Evolutionary conservation across 805 yeast genomes (phyloP), one percentile per base, ranked within the genome.

Genomic region (Candida hispaniensis): DNA sequence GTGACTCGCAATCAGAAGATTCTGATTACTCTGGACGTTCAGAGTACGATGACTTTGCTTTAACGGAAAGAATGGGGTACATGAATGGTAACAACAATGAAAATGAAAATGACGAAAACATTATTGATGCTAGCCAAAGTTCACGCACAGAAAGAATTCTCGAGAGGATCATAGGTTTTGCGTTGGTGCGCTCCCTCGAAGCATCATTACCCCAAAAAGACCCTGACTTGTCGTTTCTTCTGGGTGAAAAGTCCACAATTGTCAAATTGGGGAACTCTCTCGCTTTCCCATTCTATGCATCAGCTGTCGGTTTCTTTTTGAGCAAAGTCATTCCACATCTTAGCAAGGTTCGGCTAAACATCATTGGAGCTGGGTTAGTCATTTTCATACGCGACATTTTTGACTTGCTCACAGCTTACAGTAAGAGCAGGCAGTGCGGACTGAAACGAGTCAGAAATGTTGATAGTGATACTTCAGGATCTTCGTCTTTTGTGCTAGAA

Each of bases 301-400:
- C 28, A 8, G 28, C 36, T 18, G 12, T 32, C 18, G 36, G 36
- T 7, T 21, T 27, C n/a, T 17, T 32, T n/a, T n/a, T 32, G 16
- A 23, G 28, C 12, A 23, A 28, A 10, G n/a, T n/a, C n/a, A 18
- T 32, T 23, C 36, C 36, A 4, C 24, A 23, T 23, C 17, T 28
- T 11, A 23, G 28, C 17, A 27, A 28, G 16, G 36, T 32, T 14
- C 36, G 36, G 13, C 36, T 27, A 9, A 49, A 49, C 40, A 30
- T 49, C 12, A 18, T 46, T 4, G 53, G 51, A 4, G 52, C 48
- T 2, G 36, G 41, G 13, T 29, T 45, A 11, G 42, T 48, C 6
- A 39, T 49, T 4, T 18, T 46, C 4, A 15, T 41, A 11, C 44
- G 50, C 9, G 53, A 49, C 24, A 27, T 47, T 5, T 41, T 49